These are phyloP conservation scores for Backusella westeae DNA, from an alignment of 192 early-diverging fungal species.

Conservation along the genomic window DNA sequence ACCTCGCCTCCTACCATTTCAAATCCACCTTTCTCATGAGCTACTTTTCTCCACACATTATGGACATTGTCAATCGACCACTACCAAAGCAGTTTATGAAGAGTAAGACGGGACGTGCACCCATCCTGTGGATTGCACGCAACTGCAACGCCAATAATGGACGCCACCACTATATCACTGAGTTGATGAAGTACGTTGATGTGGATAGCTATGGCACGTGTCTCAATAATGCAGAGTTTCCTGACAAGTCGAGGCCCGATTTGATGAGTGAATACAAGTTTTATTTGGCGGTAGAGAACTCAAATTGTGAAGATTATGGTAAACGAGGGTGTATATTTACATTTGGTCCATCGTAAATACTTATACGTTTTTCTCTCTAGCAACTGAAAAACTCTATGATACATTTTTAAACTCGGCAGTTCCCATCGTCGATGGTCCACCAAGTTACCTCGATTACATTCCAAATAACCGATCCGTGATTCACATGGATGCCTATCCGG, in stretches of 20 bases:
- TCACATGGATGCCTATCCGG: slow-evolving; percentile 22
- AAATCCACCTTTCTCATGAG: slow-evolving; percentile 9
- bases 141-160: slow-evolving; percentile 16
- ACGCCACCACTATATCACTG: slow-evolving; percentile 4
- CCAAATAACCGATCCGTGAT: slow-evolving; percentile 4
- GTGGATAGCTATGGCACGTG: slow-evolving; percentile 21
- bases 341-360: neutral
- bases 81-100: slow-evolving; percentile 21
- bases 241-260: neutral
- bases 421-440: slow-evolving; percentile 20
- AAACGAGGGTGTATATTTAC: no score
- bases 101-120: neutral
- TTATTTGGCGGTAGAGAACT: slow-evolving; percentile 21
- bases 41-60: slow-evolving; percentile 6
- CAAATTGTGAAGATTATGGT: slow-evolving; percentile 28
- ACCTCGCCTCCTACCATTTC: slow-evolving; percentile 18
- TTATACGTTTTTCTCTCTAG: slow-evolving; percentile 1
- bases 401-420: slow-evolving; percentile 8
- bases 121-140: slow-evolving; percentile 21
- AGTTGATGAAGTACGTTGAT: slow-evolving; percentile 13
- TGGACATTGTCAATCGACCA: slow-evolving; percentile 16
- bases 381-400: slow-evolving; percentile 23
- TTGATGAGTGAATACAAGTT: slow-evolving; percentile 27
- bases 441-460: slow-evolving; percentile 3
- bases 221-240: slow-evolving; percentile 12